Base-by-base conservation (phyloP, 352 stramenopile species). In the Pythium myriotylum region DNA sequence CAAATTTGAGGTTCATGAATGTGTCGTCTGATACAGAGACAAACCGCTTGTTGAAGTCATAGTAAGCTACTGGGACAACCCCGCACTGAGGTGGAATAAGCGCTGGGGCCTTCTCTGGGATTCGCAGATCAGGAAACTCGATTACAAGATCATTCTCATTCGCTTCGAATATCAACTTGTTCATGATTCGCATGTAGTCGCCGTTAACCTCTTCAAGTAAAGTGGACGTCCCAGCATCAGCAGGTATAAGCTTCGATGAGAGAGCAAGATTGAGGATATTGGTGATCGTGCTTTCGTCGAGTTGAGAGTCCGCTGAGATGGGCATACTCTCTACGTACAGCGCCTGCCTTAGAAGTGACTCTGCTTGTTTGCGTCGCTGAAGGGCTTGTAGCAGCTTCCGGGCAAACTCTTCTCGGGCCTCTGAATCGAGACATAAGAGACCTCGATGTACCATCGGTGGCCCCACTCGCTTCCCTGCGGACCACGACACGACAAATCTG, bases 121-220 rank as follows among this genome's bases (percentile, higher is more conserved):
- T 51, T 27, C 59, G 68, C 3, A 94, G 59, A 32, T 87, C 74
- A 0, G 67, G 65, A 47, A 91, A 89, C 40, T 90, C 84, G n/a
- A 24, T 29, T 22, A 66, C 54, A n/a, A 90, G 42, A 39, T 94
- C 84, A 32, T 76, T 59, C n/a, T 81, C 49, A 22, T 87, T 92
- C 8, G 81, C 82, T 42, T 92, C 82, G 20, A 98, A 91, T 7
- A 98, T 81, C 17, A 98, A 66, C 29, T 89, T 83, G 85, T 98
- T 98, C 90, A 98, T 97, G 22, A 90, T 89, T 29, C 91, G 79
- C 74, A 95, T 92, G 70, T 97, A 98, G 59, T 96, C 86, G 4
- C 78, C 67, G 64, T 95, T 96, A 27, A 97, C 88, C 73, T 98
- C 91, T 54, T 96, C 77, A 1, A 98, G 57, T 0, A 98, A 57